These are phyloP conservation scores for Lasiosphaeris hirsuta DNA, from an alignment of 495 filamentous ascomycete genomes.

Conservation along the genomic window DNA sequence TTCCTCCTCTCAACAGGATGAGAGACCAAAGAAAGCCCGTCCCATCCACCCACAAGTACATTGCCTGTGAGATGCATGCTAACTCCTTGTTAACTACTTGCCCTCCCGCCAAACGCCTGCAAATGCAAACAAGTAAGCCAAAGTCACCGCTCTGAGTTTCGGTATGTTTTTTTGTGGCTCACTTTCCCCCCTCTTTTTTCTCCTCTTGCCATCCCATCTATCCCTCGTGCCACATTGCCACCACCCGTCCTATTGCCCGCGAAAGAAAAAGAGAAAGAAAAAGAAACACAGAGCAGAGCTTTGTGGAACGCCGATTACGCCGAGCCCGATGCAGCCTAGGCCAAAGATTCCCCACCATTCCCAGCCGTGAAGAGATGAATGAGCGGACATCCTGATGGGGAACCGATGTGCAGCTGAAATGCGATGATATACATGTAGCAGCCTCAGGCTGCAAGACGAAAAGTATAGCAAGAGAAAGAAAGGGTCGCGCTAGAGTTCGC, in stretches of 20 bases:
- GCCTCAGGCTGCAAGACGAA: no score
- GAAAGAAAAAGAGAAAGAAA: background rate
- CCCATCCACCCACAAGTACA: no score
- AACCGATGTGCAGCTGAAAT: background rate
- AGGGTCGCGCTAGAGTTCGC: slow-evolving; percentile 57
- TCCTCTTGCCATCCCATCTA: no score
- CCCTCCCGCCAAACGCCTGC: background rate
- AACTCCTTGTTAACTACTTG: background rate
- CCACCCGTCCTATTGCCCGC: background rate
- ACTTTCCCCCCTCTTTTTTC: no score
- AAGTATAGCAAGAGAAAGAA: background rate
- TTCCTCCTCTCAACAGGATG: no score
- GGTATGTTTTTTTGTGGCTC: no score
- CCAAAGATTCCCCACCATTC: background rate
- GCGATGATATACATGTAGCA: background rate
- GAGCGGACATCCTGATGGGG: no score
- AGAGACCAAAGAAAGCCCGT: no score
- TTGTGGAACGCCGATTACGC: background rate
- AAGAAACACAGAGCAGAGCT: background rate
- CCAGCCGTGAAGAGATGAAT: no score
- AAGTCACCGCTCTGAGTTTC: background rate
- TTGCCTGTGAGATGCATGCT: background rate
- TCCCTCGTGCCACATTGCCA: no score
- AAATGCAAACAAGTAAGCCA: slow-evolving; percentile 1
- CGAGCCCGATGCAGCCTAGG: background rate